These are phyloP conservation scores for Allomyces arbusculus DNA, from an alignment of 192 early-diverging fungal genomes.

Conservation along the genomic window DNA sequence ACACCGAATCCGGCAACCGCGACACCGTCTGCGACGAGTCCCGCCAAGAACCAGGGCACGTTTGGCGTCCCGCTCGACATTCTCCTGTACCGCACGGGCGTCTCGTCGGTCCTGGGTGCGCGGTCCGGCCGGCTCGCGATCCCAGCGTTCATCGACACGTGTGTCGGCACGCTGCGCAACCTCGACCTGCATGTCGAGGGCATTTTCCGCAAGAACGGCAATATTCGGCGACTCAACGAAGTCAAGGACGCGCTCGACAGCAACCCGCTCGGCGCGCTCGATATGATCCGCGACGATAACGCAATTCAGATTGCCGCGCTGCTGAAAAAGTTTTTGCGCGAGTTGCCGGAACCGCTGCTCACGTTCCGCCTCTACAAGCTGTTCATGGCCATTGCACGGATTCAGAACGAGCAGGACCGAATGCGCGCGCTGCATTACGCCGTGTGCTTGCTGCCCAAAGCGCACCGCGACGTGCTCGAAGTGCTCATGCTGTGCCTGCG, in stretches of 20 bases:
- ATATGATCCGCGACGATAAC: constrained; percentile 45
- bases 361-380: constrained; percentile 72
- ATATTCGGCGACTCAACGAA: constrained; percentile 75
- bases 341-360: constrained; percentile 84
- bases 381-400: constrained; percentile 27
- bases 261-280: constrained; percentile 42
- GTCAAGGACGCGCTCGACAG: constrained; percentile 66
- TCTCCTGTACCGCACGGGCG: constrained; percentile 62
- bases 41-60: constrained; percentile 24
- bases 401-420: constrained; percentile 26
- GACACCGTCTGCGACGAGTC: no score
- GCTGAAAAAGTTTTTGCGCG: constrained; percentile 88
- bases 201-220: constrained; percentile 95
- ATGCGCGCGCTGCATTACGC: constrained; percentile 59
- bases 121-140: constrained; percentile 49
- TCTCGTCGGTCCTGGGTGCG: constrained; percentile 50
- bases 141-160: constrained; percentile 67
- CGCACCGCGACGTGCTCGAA: constrained; percentile 78
- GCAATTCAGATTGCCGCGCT: constrained; percentile 84
- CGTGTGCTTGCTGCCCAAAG: constrained; percentile 64
- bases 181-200: constrained; percentile 71
- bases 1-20: no score
- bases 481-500: constrained; percentile 75
- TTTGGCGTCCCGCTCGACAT: constrained; percentile 79
- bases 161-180: constrained; percentile 49